These are phyloP conservation scores for Lodderomyces margitis DNA, from an alignment of 1,139 yeast genomes.

Conservation along the genomic window DNA sequence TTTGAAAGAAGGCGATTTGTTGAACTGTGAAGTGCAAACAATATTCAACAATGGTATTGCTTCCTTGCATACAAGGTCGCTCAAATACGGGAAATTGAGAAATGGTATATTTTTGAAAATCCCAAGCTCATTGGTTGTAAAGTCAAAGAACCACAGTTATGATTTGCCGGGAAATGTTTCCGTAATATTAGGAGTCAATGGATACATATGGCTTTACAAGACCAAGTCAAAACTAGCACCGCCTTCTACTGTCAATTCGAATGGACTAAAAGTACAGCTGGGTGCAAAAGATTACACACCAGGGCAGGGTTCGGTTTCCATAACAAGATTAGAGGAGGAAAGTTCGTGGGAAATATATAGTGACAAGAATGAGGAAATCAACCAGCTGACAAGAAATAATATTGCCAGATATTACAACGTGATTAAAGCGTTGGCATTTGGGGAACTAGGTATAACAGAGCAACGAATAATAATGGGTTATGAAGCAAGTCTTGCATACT, in stretches of 20 bases:
- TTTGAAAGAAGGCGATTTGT: slow-evolving; percentile 92
- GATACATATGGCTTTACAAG: slow-evolving; percentile 88
- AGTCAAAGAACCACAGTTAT: slow-evolving; percentile 85
- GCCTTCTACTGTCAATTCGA: slow-evolving; percentile 22
- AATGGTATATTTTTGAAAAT: slow-evolving; percentile 83
- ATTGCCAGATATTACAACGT: slow-evolving; percentile 87
- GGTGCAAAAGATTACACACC: slow-evolving; percentile 42
- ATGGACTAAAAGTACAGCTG: slow-evolving; percentile 29
- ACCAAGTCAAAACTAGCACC: slow-evolving; percentile 34
- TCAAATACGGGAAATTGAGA: slow-evolving; percentile 91
- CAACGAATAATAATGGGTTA: slow-evolving; percentile 76
- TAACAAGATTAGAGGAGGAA: slow-evolving; percentile 89
- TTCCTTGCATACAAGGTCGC: slow-evolving; percentile 88
- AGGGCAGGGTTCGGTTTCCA: slow-evolving; percentile 59
- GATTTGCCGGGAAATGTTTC: slow-evolving; percentile 89
- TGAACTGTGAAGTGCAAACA: slow-evolving; percentile 95
- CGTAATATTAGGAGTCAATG: slow-evolving; percentile 88
- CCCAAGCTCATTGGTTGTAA: slow-evolving; percentile 77
- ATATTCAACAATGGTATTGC: slow-evolving; percentile 90
- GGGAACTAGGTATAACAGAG: slow-evolving; percentile 86
- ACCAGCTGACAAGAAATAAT: slow-evolving; percentile 60
- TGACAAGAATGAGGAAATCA: slow-evolving; percentile 77
- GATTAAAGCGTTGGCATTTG: slow-evolving; percentile 71
- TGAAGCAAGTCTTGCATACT: slow-evolving; percentile 83
- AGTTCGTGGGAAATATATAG: slow-evolving; percentile 95